Conservation (phyloP, 2,329 filamentous ascomycete genomes). For the Calonectria fujianensis region DNA sequence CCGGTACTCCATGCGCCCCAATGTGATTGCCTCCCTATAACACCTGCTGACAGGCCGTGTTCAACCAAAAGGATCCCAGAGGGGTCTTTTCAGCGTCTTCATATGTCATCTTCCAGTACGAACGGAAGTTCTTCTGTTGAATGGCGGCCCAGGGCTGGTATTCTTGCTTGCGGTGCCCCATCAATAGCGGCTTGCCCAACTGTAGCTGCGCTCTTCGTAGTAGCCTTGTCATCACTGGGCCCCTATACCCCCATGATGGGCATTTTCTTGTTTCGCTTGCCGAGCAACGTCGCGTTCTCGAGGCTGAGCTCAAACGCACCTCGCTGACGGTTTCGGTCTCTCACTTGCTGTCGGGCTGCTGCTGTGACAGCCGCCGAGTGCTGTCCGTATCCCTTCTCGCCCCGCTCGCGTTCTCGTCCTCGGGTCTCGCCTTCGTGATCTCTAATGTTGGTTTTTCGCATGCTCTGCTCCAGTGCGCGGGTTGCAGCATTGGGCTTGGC, state of each 20-base stretch:
- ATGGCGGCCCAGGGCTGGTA: slow-evolving; percentile 36
- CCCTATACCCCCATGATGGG: slow-evolving; percentile 65
- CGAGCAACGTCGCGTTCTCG: slow-evolving; percentile 91
- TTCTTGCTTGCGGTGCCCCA: slow-evolving; percentile 39
- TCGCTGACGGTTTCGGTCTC: slow-evolving; percentile 79
- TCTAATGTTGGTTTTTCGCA: slow-evolving; percentile 87
- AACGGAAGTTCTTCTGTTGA: slow-evolving; percentile 48
- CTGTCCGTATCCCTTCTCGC: slow-evolving; percentile 87
- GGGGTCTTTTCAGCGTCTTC: slow-evolving; percentile 13
- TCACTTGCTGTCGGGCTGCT: slow-evolving; percentile 87
- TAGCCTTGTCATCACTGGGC: slow-evolving; percentile 39
- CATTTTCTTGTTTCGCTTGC: slow-evolving; percentile 77
- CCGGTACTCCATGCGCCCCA: slow-evolving; percentile 55
- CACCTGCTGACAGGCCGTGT: slow-evolving; percentile 23
- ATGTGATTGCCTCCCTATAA: slow-evolving; percentile 46
- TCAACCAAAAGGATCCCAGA: slow-evolving; percentile 25
- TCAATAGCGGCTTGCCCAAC: slow-evolving; percentile 42
- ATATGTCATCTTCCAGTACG: slow-evolving; percentile 43
- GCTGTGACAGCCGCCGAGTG: slow-evolving; percentile 90
- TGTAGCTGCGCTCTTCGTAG: slow-evolving; percentile 25
- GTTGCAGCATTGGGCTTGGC: slow-evolving; percentile 70
- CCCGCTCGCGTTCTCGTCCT: slow-evolving; percentile 59
- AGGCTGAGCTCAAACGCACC: slow-evolving; percentile 94
- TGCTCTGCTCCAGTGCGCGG: slow-evolving; percentile 87
- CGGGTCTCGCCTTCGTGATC: slow-evolving; percentile 63